Percentiles rank a stretch among this genome's conserved stretches.
phyloP scores from a whole-genome alignment of 805 yeast species.

The Nakazawaea anatomiae region DNA sequence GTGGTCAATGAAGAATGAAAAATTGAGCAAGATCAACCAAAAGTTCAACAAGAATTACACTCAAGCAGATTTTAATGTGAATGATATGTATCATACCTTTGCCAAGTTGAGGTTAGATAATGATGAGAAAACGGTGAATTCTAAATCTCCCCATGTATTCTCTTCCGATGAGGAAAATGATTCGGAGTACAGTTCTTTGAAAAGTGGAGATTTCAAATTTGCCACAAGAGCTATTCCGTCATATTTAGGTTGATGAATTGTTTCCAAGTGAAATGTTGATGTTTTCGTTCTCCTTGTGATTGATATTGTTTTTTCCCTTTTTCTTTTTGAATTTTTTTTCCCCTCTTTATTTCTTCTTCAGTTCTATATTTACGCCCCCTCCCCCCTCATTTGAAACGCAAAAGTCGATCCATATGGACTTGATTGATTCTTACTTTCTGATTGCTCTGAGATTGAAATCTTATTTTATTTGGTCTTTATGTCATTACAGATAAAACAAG shows the following conservation, averaged over 20 bases:
- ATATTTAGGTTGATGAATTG: background rate
- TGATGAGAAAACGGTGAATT: background rate
- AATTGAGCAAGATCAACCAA: slow-evolving; percentile 1
- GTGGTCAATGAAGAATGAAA: slow-evolving; percentile 1
- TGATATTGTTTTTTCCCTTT: background rate
- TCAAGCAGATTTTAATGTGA: slow-evolving; percentile 3
- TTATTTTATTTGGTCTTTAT: too few species aligned
- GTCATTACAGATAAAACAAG: too few species aligned
- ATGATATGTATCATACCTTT: slow-evolving; percentile 12
- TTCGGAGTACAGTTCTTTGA: background rate
- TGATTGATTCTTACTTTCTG: background rate
- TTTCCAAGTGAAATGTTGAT: too few species aligned
- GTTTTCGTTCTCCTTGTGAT: background rate
- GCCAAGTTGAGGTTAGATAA: slow-evolving; percentile 1
- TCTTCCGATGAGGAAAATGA: slow-evolving; percentile 5
- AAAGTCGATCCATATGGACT: background rate
- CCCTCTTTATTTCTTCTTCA: background rate
- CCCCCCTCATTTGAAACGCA: background rate
- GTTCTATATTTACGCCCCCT: background rate
- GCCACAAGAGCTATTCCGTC: slow-evolving; percentile 7
- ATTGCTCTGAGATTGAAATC: background rate
- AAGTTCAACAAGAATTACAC: slow-evolving; percentile 5
- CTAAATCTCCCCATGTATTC: background rate
- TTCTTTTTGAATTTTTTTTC: too few species aligned
- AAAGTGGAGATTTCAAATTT: background rate